phyloP scores from a whole-genome alignment of 2,329 filamentous ascomycete genomes.

The Ambrosiella cleistominuta region DNA sequence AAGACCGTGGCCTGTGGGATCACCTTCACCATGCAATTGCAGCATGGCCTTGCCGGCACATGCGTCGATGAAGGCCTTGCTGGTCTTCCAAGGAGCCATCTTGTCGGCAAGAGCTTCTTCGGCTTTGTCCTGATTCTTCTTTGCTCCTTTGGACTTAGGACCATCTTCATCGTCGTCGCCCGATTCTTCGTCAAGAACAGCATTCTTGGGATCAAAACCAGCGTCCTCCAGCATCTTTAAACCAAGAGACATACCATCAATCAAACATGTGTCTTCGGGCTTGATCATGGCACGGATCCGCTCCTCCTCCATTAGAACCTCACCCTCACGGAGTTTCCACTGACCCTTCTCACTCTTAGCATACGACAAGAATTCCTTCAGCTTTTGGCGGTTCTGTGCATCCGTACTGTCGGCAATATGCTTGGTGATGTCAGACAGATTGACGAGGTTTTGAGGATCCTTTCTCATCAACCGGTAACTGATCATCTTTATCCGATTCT shows the following conservation, averaged over 20 bases:
- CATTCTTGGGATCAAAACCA: slow-evolving; percentile 55
- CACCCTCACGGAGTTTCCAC: slow-evolving; percentile 61
- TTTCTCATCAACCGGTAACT: slow-evolving; percentile 76
- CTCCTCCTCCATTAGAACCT: slow-evolving; percentile 63
- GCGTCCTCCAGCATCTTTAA: slow-evolving; percentile 81
- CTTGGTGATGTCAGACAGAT: slow-evolving; percentile 69
- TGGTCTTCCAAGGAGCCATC: slow-evolving; percentile 89
- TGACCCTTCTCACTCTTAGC: slow-evolving; percentile 67
- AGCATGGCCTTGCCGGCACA: slow-evolving; percentile 94
- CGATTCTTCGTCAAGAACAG: slow-evolving; percentile 40
- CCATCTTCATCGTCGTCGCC: slow-evolving; percentile 27
- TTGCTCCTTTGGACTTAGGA: slow-evolving; percentile 21
- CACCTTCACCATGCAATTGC: slow-evolving; percentile 80
- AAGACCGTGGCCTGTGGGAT: slow-evolving; percentile 82
- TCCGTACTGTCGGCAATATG: slow-evolving; percentile 89
- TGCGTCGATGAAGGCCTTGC: slow-evolving; percentile 89
- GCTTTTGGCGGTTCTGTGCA: slow-evolving; percentile 87
- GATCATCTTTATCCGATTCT: slow-evolving; percentile 92
- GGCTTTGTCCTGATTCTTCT: slow-evolving; percentile 30
- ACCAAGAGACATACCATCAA: slow-evolving; percentile 94
- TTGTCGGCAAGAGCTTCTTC: slow-evolving; percentile 68
- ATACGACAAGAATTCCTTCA: slow-evolving; percentile 90
- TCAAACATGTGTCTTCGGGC: slow-evolving; percentile 82
- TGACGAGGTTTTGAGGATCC: slow-evolving; percentile 49
- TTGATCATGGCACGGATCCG: slow-evolving; percentile 76